Conservation (phyloP, 176 grass and related monocot species). For the Elymus sibiricus region DNA sequence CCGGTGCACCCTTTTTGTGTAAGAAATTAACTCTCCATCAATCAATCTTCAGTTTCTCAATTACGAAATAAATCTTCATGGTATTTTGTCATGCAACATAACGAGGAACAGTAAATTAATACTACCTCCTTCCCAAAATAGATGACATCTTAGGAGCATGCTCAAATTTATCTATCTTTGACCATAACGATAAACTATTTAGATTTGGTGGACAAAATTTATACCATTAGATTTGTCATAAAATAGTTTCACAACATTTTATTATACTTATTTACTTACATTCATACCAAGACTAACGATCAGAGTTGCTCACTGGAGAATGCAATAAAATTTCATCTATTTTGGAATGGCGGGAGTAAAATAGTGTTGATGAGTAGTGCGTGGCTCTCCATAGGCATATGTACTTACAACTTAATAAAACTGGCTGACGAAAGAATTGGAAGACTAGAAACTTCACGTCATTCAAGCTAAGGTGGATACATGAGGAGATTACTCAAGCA, state of each 20-base stretch:
- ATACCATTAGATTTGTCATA: background rate
- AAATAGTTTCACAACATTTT: background rate
- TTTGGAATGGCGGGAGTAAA: background rate
- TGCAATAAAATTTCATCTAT: background rate
- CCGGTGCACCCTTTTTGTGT: background rate
- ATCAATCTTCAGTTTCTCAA: conserved; percentile 4
- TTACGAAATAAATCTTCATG: background rate
- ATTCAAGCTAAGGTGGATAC: background rate
- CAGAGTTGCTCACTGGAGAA: background rate
- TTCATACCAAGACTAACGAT: background rate
- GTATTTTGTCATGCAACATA: background rate
- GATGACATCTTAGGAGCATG: background rate
- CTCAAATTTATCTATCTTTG: background rate
- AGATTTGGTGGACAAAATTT: background rate
- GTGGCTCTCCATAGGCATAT: background rate
- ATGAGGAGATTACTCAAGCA: background rate
- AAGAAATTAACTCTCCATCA: background rate
- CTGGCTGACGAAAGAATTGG: background rate
- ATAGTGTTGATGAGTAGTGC: background rate
- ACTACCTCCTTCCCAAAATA: background rate
- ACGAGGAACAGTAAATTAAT: background rate
- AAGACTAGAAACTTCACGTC: background rate
- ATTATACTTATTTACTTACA: too few species aligned
- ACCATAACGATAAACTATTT: background rate
- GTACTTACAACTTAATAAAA: background rate